Evolutionary conservation across 1,284 basidiomycete genomes (phyloP).

Genomic region (Tilletia caries): DNA sequence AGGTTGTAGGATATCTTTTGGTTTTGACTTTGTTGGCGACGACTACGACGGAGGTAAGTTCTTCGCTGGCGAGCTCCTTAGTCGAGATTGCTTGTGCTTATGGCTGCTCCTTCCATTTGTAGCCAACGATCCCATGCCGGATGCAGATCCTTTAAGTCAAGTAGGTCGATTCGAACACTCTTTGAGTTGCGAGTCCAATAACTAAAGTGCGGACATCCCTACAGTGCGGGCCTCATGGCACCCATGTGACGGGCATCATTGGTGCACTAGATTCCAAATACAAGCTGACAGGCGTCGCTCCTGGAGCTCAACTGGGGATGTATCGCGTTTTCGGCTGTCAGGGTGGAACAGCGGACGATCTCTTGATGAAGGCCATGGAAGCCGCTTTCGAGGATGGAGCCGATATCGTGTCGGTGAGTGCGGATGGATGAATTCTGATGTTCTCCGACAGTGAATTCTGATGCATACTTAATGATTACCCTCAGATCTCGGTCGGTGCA

Average conservation of each 20-base stretch:
- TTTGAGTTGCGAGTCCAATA: neutral
- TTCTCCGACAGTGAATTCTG: no score
- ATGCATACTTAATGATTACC: neutral
- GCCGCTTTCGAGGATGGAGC: constrained; percentile 12
- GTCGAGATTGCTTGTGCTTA: no score
- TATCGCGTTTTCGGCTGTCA: constrained; percentile 19
- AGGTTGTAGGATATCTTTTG: constrained; percentile 12
- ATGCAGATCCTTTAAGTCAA: constrained; percentile 10
- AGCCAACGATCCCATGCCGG: constrained; percentile 12
- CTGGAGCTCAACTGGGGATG: constrained; percentile 13
- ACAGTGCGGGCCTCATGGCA: constrained; percentile 17
- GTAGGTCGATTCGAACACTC: neutral
- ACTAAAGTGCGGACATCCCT: neutral
- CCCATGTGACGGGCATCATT: constrained; percentile 19
- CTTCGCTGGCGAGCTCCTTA: neutral
- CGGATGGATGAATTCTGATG: no score
- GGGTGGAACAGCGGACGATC: constrained; percentile 17
- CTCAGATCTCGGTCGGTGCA: constrained; percentile 18
- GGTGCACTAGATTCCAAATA: constrained; percentile 11
- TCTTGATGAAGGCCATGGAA: constrained; percentile 19
- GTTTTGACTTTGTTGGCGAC: constrained; percentile 16
- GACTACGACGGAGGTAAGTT: constrained; percentile 14
- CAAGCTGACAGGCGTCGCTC: constrained; percentile 11
- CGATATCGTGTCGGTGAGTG: constrained; percentile 11
- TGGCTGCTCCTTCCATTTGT: neutral